Percentiles rank a stretch among this genome's conserved stretches.
Conservation (phyloP, 2,329 filamentous ascomycete species). For the Aureobasidium sp. region DNA sequence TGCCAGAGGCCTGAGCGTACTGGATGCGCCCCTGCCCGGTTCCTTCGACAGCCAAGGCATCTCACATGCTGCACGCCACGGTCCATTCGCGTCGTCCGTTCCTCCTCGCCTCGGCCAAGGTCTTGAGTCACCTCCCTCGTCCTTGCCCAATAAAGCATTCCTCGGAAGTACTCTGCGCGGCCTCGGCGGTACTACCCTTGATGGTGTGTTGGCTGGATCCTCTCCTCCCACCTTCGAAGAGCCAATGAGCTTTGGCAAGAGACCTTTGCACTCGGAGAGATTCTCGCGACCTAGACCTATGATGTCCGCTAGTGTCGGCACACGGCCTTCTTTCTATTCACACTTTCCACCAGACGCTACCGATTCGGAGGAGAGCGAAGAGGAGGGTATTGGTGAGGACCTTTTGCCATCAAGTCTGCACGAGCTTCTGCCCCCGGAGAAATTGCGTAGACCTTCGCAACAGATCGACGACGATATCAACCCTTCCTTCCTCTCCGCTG, state of each 20-base stretch:
- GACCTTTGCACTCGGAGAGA: conserved; percentile 59
- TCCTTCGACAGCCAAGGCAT: conserved; percentile 96
- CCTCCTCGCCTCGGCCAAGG: conserved; percentile 90
- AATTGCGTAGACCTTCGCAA: conserved; percentile 52
- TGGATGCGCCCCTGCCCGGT: conserved; percentile 86
- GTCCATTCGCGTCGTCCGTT: conserved; percentile 84
- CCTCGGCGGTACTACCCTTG: conserved; percentile 46
- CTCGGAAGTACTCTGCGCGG: conserved; percentile 44
- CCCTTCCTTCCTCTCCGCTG: conserved; percentile 27
- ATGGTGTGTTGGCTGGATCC: conserved; percentile 38
- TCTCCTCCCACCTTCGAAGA: conserved; percentile 60
- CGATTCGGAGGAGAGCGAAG: conserved; percentile 50
- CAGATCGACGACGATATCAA: conserved; percentile 45
- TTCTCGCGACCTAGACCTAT: conserved; percentile 48
- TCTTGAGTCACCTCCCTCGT: conserved; percentile 73
- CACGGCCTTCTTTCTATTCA: conserved; percentile 26
- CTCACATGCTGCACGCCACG: conserved; percentile 82
- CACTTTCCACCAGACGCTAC: conserved; percentile 35
- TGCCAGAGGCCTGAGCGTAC: conserved; percentile 65
- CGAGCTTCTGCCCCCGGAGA: conserved; percentile 57
- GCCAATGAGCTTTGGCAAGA: conserved; percentile 59
- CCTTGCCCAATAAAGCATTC: conserved; percentile 44
- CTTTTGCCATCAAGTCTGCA: conserved; percentile 67
- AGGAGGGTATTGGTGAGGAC: conserved; percentile 85
- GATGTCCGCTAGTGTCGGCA: conserved; percentile 54